Evolutionary conservation across 2,329 filamentous ascomycete species (phyloP).

Genomic region (Colletotrichum falcatum): DNA sequence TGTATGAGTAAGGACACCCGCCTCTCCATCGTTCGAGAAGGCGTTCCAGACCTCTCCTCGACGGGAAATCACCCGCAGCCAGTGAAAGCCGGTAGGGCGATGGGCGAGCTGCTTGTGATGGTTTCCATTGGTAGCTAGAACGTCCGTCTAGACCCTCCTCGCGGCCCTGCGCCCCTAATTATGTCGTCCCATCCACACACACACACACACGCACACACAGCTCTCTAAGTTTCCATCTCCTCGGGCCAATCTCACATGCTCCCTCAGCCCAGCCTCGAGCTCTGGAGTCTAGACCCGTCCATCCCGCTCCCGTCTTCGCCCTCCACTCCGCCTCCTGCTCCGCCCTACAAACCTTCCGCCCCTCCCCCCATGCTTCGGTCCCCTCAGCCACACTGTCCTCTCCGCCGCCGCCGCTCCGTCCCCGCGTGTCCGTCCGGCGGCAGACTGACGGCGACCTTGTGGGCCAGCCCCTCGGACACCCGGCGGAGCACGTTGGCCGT

Average conservation of each 20-base stretch:
- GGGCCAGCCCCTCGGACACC: conserved; percentile 28
- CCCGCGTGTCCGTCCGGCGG: conserved; percentile 25
- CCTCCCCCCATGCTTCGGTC: too few species aligned
- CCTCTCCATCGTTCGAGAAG: neutral
- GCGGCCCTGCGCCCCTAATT: neutral
- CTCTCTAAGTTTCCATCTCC: conserved; percentile 7
- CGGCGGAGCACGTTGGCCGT: conserved; percentile 31
- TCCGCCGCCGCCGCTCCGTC: neutral
- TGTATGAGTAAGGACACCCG: neutral
- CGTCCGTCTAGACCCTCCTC: neutral
- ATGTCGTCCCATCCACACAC: conserved; percentile 13
- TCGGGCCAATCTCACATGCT: conserved; percentile 19
- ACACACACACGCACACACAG: neutral
- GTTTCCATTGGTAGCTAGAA: conserved; percentile 12
- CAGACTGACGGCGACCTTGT: conserved; percentile 35
- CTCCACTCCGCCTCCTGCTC: neutral
- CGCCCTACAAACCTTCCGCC: neutral
- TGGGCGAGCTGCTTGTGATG: neutral
- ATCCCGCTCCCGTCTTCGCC: conserved; percentile 19
- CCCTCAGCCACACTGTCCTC: conserved; percentile 15
- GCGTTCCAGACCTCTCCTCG: neutral
- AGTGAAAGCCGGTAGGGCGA: neutral
- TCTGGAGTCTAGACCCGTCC: conserved; percentile 18
- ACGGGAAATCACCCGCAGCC: conserved; percentile 1
- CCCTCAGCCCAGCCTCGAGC: neutral